Base-by-base conservation (phyloP, 208 protist species). In the Acanthamoeba royreba region DNA sequence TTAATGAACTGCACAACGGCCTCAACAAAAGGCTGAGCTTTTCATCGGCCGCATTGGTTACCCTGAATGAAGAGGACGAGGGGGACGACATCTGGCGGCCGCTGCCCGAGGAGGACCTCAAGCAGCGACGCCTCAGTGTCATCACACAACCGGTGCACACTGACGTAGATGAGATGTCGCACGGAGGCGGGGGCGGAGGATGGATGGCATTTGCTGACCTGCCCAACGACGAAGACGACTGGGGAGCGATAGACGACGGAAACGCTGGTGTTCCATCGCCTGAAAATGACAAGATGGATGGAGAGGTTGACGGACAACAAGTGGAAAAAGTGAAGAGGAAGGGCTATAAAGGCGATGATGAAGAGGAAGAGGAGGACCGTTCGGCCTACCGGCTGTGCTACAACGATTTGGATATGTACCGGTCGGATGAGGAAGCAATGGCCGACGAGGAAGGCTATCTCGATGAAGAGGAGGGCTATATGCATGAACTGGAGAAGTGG, bases 401-500 rank as follows among this genome's bases (percentile, higher is more conserved):
- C 49, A 88, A 88, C 43, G 79, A 88, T 38, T 38, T 88, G 28
- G 79, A 88, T 38, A 88, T 88, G 79, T 88, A 88, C 15, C 43
- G 79, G 11, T 52, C 79, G 11, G 43, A 88, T 25, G 66, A 77
- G 38, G 66, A 77, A 17, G 38, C 40, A 22, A 77, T 40, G 4
- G 66, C 66, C 17, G 66, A 77, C 66, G 66, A 77, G 38, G 66
- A 40, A 2, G 66, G 66, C 66, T 77, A 77, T 31, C 66, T 77
- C n/a, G 66, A 77, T 22, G 79, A 88, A 22, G 79, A 88, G 79
- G 79, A 88, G 33, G 79, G 79, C 28, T 88, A 88, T 46, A 52
- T 88, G 79, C 47, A 88, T 33, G 79, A 88, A 38, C 49, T 88
- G 17, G 79, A 88, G 79, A n/a, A 88, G 33, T 88, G 79, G 79